A percentile compares a stretch with the other conserved stretches of the same genome.
These are phyloP conservation scores for Globisporangium spinosum DNA, from an alignment of 352 stramenopile species.

Conservation along the genomic window DNA sequence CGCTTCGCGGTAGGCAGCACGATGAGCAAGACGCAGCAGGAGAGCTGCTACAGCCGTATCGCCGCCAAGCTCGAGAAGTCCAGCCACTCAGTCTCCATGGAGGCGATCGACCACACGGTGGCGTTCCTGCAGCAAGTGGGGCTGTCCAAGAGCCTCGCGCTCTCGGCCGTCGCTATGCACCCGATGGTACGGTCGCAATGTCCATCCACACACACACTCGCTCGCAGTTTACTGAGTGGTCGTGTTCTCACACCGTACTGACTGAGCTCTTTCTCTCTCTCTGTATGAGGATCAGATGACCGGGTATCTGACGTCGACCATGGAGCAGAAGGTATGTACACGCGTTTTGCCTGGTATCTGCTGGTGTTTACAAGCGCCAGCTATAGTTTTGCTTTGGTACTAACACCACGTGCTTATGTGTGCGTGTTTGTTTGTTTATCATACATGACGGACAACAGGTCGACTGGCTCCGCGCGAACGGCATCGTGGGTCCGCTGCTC, in stretches of 20 bases:
- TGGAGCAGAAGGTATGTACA: constrained; percentile 36
- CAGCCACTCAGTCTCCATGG: constrained; percentile 19
- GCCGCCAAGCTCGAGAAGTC: constrained; percentile 27
- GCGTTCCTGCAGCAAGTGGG: constrained; percentile 31
- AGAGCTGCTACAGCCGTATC: constrained; percentile 36
- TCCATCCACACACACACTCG: not conserved
- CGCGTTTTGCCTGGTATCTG: not conserved
- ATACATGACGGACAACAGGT: constrained; percentile 18
- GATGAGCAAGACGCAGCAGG: constrained; percentile 19
- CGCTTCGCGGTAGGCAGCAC: not conserved
- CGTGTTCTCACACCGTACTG: not conserved
- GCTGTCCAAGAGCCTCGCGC: constrained; percentile 26
- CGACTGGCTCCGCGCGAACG: constrained; percentile 28
- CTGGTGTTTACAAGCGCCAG: not conserved
- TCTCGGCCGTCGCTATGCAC: constrained; percentile 33
- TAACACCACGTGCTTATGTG: not conserved
- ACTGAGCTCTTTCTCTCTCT: not conserved
- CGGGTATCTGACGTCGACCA: constrained; percentile 26
- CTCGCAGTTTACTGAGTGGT: not conserved
- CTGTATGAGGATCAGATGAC: constrained; percentile 22
- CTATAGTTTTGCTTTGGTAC: not conserved
- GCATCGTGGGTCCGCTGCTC: constrained; percentile 30
- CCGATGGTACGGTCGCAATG: constrained; percentile 22
- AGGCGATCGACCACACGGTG: constrained; percentile 26
- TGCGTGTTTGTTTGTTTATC: not conserved